Evolutionary conservation across 225 moss, liverwort and hornwort species (phyloP).

Genomic region (Takakia lepidozioides): DNA sequence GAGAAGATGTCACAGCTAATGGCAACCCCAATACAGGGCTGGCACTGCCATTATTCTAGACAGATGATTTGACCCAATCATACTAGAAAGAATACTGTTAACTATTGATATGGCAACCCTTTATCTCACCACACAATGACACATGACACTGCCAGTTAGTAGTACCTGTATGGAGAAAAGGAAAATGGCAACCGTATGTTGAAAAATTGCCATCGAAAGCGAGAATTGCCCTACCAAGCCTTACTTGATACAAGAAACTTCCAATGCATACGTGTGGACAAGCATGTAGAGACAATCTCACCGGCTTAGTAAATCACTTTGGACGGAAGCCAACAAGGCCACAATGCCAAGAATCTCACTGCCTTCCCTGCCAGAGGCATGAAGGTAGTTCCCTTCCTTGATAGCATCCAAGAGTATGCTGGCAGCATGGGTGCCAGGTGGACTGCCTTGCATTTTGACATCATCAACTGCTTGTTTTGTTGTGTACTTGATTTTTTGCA

Average conservation of each 20-base stretch:
- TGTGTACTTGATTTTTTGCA: background rate
- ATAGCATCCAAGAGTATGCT: conserved; percentile 45
- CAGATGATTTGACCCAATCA: no score
- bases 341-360: conserved; percentile 45
- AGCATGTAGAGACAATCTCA: no score
- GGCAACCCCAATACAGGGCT: no score
- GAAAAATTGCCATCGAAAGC: background rate
- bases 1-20: no score
- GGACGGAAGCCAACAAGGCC: conserved; percentile 44
- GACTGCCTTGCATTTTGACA: conserved; percentile 42
- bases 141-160: no score
- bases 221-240: background rate
- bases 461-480: conserved; percentile 37
- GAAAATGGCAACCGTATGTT: background rate
- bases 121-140: no score
- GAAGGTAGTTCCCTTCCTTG: conserved; percentile 25
- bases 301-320: conserved; percentile 37
- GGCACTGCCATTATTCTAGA: no score
- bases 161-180: background rate
- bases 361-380: conserved; percentile 32
- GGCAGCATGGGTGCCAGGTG: conserved; percentile 45
- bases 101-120: no score
- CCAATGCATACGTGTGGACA: background rate
- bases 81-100: no score
- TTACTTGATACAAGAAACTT: background rate